phyloP scores from a whole-genome alignment of 1,284 basidiomycete genomes.

The Sporisorium sorghi region DNA sequence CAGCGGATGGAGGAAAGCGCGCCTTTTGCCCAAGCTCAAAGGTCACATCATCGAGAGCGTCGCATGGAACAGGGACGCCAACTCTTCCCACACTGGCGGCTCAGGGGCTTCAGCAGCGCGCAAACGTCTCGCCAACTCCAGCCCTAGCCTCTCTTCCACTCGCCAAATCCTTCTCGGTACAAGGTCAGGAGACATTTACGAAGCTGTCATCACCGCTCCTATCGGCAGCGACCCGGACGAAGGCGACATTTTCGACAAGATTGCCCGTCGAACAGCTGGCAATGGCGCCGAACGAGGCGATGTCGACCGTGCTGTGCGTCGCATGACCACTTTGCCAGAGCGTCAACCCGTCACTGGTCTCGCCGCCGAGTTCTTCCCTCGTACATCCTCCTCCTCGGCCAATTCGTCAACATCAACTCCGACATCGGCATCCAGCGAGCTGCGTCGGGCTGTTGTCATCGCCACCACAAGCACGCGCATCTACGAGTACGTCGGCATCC shows the following conservation, averaged over 20 bases:
- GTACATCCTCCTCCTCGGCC: conserved; percentile 5
- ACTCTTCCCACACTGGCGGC: background rate
- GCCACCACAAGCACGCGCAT: conserved; percentile 88
- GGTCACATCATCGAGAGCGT: conserved; percentile 86
- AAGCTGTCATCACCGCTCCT: conserved; percentile 78
- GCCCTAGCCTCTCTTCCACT: conserved; percentile 70
- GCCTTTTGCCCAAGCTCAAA: conserved; percentile 75
- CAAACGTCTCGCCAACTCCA: conserved; percentile 14
- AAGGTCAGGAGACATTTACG: conserved; percentile 59
- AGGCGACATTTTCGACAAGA: conserved; percentile 66
- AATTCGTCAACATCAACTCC: background rate
- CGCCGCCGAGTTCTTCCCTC: conserved; percentile 42
- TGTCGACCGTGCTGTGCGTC: conserved; percentile 57
- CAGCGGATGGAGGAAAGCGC: conserved; percentile 61
- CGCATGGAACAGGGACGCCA: conserved; percentile 79
- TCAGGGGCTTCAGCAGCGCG: conserved; percentile 2
- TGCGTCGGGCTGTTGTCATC: conserved; percentile 73
- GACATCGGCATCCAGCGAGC: conserved; percentile 15
- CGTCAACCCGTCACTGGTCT: conserved; percentile 64
- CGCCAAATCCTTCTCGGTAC: conserved; percentile 90
- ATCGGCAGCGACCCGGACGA: conserved; percentile 71
- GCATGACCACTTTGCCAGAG: conserved; percentile 58
- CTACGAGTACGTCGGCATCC: conserved; percentile 85
- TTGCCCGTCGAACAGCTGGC: conserved; percentile 61
- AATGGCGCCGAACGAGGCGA: conserved; percentile 45